Base-by-base conservation (phyloP, 2,329 filamentous ascomycete genomes). In the Trichoderma arundinaceum region DNA sequence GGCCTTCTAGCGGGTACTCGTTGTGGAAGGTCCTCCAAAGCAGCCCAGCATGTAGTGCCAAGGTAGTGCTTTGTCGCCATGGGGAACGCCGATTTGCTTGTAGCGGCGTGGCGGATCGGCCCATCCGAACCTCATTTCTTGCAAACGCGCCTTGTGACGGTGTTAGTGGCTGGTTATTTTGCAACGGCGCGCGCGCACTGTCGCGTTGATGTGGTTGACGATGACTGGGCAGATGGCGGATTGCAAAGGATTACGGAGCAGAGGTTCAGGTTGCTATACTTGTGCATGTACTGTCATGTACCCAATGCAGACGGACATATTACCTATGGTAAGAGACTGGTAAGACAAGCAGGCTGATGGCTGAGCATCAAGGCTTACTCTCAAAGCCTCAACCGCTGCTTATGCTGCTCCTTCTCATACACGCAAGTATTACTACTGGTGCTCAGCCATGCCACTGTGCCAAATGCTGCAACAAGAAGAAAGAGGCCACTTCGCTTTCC, bases 91-190 rank as follows among this genome's bases (percentile, higher is more conserved):
- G 12, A 15, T n/a, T n/a, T 51, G 17, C 38, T 19, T 17, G n/a
- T 48, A 60, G 33, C 46, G 46, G 48, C 22, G 48, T 41, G 35
- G 58, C 57, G 58, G 58, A 61, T 61, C 58, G 58, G 58, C 58
- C 48, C 46, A 61, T 61, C 58, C 58, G 58, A 61, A 43, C 58
- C 38, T 61, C 58, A 52, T 61, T 61, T 52, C 35, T 51, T 39
- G 39, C 38, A 52, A 35, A 35, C 54, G 54, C 39, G 39, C 39
- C 39, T 7, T 44, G 22, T 33, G 39, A 58, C n/a, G 54, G 39
- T 41, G 35, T 41, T 41, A 39, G 41, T 46, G 41, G 39, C 28
- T 41, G 28, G 43, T 52, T 10, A 8, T 28, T 51, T 17, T n/a
- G 54, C 43, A n/a, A 43, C 38, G 53, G 39, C 53, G 39, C 53